phyloP scores from a whole-genome alignment of 2,329 filamentous ascomycete species.

The Penicillium sp. region DNA sequence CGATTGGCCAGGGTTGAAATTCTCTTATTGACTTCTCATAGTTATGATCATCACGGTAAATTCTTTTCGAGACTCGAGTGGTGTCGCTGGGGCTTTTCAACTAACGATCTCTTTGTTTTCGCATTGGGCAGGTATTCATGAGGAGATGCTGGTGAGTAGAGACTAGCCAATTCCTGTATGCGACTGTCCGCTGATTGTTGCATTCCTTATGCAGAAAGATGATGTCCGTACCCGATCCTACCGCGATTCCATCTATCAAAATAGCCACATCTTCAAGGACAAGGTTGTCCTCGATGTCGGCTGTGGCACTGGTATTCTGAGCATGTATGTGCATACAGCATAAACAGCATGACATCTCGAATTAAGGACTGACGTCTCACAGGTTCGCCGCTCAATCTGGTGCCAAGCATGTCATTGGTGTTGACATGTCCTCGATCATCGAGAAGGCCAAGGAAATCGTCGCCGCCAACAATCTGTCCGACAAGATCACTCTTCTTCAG shows the following conservation, averaged over 20 bases:
- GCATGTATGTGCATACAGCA: slow-evolving; percentile 63
- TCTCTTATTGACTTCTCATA: slow-evolving; percentile 38
- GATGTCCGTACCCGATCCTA: slow-evolving; percentile 95
- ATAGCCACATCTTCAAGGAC: slow-evolving; percentile 87
- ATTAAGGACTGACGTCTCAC: slow-evolving; percentile 12
- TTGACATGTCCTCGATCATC: slow-evolving; percentile 99
- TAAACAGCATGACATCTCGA: not conserved
- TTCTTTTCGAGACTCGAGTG: slow-evolving; percentile 23
- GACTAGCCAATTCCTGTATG: not conserved
- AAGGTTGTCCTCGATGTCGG: slow-evolving; percentile 94
- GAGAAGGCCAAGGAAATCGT: slow-evolving; percentile 97
- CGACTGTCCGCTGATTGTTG: slow-evolving; percentile 1
- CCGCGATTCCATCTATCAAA: slow-evolving; percentile 95
- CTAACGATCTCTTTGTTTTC: slow-evolving; percentile 27
- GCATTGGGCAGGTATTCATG: slow-evolving; percentile 69
- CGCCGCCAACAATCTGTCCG: slow-evolving; percentile 78
- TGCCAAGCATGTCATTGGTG: slow-evolving; percentile 96
- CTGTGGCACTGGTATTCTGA: slow-evolving; percentile 94
- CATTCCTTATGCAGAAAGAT: slow-evolving; percentile 65
- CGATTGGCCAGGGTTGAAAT: not conserved
- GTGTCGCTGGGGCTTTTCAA: slow-evolving; percentile 10
- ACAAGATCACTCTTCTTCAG: slow-evolving; percentile 96
- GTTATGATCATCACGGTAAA: slow-evolving; percentile 96
- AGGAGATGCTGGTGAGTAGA: slow-evolving; percentile 87
- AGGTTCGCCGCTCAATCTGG: slow-evolving; percentile 97